phyloP scores from a whole-genome alignment of 129 eudicot genomes.

The Ambrosia artemisiifolia region DNA sequence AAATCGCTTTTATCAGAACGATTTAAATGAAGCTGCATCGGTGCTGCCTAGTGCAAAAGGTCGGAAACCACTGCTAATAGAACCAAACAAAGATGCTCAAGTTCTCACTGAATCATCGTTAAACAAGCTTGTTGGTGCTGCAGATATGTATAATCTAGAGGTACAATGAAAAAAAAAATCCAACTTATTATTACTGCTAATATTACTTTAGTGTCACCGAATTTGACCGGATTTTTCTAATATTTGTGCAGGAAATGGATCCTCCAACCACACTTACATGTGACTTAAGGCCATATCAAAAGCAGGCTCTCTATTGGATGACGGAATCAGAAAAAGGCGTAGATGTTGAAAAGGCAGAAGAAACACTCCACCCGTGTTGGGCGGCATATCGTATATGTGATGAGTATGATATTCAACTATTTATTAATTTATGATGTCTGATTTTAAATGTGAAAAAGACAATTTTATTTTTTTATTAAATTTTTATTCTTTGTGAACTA shows the following conservation, averaged over 20 bases:
- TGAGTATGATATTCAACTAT: constrained; percentile 41
- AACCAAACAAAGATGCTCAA: constrained; percentile 53
- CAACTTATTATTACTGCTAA: neutral
- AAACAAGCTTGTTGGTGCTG: constrained; percentile 89
- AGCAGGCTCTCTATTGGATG: constrained; percentile 91
- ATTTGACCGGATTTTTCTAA: neutral
- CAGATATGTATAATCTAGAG: constrained; percentile 68
- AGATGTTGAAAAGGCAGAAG: constrained; percentile 60
- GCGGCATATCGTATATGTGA: constrained; percentile 73
- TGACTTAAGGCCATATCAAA: constrained; percentile 78
- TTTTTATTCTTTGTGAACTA: neutral
- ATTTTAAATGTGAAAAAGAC: neutral
- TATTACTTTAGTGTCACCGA: neutral
- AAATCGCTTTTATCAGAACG: constrained; percentile 45
- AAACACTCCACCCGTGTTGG: constrained; percentile 89
- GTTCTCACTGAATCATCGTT: constrained; percentile 64
- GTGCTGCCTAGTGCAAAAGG: constrained; percentile 39
- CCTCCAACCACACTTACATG: constrained; percentile 65
- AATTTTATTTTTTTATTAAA: neutral
- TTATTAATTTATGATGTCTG: neutral
- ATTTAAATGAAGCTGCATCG: constrained; percentile 36
- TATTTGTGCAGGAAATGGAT: constrained; percentile 57
- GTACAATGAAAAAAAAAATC: constrained; percentile 20
- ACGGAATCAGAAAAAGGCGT: constrained; percentile 63
- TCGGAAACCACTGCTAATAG: constrained; percentile 28